These are phyloP conservation scores for Exophiala phaeomuriformis DNA, from an alignment of 2,329 filamentous ascomycete species.

Conservation along the genomic window DNA sequence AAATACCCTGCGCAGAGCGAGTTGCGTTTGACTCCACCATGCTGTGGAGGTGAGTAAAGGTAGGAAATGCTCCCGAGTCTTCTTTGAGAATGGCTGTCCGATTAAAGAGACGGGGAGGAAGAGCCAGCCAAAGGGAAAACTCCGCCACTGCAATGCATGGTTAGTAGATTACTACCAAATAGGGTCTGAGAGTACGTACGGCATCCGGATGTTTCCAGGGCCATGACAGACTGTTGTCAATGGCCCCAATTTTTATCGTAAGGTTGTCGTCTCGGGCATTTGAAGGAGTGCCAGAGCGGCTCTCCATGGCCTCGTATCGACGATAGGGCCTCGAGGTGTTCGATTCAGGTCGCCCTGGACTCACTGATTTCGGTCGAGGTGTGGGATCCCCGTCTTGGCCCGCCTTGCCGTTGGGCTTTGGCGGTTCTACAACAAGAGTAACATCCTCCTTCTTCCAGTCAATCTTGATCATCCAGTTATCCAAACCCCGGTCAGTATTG, in stretches of 20 bases:
- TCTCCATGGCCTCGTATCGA: constrained; percentile 73
- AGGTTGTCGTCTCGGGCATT: constrained; percentile 32
- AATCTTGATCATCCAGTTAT: constrained; percentile 99
- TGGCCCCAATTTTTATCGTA: constrained; percentile 66
- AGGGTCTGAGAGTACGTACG: constrained; percentile 37
- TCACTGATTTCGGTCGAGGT: constrained; percentile 57
- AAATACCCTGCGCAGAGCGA: constrained; percentile 78
- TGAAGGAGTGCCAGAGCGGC: constrained; percentile 49
- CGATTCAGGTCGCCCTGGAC: constrained; percentile 34
- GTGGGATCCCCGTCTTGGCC: constrained; percentile 46
- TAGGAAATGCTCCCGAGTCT: constrained; percentile 90
- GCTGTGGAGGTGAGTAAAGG: constrained; percentile 86
- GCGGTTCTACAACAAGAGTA: constrained; percentile 80
- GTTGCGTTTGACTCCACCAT: constrained; percentile 95
- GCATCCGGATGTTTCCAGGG: constrained; percentile 99
- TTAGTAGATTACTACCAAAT: background rate
- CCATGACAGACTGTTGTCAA: constrained; percentile 97
- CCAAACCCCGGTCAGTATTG: constrained; percentile 90
- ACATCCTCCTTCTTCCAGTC: constrained; percentile 78
- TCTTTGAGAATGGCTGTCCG: constrained; percentile 89
- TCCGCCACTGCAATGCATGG: constrained; percentile 51
- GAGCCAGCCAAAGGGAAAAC: constrained; percentile 97
- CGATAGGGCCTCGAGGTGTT: constrained; percentile 54
- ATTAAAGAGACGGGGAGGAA: constrained; percentile 96
- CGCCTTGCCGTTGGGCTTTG: constrained; percentile 48